These are phyloP conservation scores for Prunus mongolica DNA, from an alignment of 306 rosid species.

Conservation along the genomic window DNA sequence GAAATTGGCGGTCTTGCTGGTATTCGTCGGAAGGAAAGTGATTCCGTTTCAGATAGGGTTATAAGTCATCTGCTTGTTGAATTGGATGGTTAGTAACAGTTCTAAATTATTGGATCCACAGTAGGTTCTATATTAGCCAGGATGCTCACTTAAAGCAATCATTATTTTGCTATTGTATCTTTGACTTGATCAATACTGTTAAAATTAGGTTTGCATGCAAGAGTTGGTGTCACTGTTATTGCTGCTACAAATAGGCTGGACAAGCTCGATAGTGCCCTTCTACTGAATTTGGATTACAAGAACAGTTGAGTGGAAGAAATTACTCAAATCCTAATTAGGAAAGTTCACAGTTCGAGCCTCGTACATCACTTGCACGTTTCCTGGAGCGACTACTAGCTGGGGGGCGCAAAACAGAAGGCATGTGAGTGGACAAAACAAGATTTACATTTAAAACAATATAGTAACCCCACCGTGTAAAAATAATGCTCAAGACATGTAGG, in stretches of 20 bases:
- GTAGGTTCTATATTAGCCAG: background rate
- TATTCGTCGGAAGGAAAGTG: constrained; percentile 79
- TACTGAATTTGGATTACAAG: too few relatives aligned
- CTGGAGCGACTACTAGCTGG: too few relatives aligned
- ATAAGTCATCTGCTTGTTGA: constrained; percentile 89
- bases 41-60: constrained; percentile 90
- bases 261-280: constrained; percentile 85
- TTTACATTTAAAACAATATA: too few relatives aligned
- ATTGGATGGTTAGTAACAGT: constrained; percentile 72
- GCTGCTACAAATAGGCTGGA: constrained; percentile 96
- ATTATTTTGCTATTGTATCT: background rate
- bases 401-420: too few relatives aligned
- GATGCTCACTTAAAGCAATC: background rate
- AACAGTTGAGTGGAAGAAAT: too few relatives aligned
- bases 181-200: constrained; percentile 14
- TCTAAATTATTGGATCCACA: background rate
- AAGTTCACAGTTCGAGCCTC: too few relatives aligned
- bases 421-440: too few relatives aligned
- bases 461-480: too few relatives aligned
- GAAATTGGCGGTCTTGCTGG: constrained; percentile 88
- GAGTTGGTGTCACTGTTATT: constrained; percentile 77
- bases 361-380: too few relatives aligned
- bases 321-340: too few relatives aligned
- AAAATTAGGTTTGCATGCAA: constrained; percentile 72
- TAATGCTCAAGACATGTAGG: too few relatives aligned